Conservation (phyloP, 441 rosid species). For the Bocquillonia castaneifolia region DNA sequence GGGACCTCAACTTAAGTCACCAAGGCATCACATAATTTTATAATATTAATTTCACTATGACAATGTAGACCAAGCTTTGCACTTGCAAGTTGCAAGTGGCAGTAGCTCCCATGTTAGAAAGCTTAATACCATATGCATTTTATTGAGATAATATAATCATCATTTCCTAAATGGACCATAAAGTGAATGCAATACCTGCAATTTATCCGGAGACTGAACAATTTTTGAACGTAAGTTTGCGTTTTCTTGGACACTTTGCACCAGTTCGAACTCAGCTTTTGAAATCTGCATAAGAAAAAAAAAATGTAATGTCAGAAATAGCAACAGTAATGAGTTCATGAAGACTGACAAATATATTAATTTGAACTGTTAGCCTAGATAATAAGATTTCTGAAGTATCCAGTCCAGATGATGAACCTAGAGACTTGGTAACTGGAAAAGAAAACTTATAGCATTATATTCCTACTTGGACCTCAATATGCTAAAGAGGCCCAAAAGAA, state of each 20-base stretch:
- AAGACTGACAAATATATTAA: not conserved
- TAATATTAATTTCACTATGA: not conserved
- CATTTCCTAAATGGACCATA: not conserved
- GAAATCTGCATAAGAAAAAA: slow-evolving; percentile 47
- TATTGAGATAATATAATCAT: not conserved
- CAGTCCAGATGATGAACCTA: not conserved
- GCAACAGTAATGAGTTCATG: slow-evolving; percentile 1
- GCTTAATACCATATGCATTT: not conserved
- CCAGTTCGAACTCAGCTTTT: slow-evolving; percentile 70
- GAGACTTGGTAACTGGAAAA: no score
- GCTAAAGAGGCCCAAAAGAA: not conserved
- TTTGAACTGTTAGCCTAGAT: not conserved
- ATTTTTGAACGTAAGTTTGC: slow-evolving; percentile 68
- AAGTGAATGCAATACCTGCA: slow-evolving; percentile 50
- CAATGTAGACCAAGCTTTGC: no score
- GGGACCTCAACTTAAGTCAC: not conserved
- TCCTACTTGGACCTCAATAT: not conserved
- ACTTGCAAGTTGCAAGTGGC: not conserved
- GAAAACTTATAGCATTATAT: not conserved
- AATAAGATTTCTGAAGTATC: not conserved
- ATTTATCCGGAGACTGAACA: slow-evolving; percentile 90
- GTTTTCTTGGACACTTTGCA: slow-evolving; percentile 78
- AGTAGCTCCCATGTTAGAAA: not conserved
- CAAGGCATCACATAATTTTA: not conserved
- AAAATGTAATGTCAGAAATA: slow-evolving; percentile 1